These are phyloP conservation scores for Xanthoconium purpureum DNA, from an alignment of 768 basidiomycete species.

Conservation along the genomic window DNA sequence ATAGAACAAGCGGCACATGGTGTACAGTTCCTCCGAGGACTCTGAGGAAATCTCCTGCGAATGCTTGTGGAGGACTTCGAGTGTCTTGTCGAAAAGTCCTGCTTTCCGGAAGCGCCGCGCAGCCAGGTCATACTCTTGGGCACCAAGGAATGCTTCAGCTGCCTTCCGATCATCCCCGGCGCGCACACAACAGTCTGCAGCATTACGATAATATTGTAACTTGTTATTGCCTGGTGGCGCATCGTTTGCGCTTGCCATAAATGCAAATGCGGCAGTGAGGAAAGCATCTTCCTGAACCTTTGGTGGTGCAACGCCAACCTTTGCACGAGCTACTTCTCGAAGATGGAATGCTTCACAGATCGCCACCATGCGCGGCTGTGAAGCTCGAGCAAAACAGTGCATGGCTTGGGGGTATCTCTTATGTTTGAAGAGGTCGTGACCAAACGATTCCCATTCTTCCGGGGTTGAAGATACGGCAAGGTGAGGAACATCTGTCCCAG, in stretches of 20 bases:
- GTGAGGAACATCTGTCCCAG: slow-evolving; percentile 47
- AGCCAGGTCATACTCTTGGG: slow-evolving; percentile 42
- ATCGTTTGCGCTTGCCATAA: slow-evolving; percentile 39
- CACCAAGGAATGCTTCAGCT: slow-evolving; percentile 42
- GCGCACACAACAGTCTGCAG: slow-evolving; percentile 46
- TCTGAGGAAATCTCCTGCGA: slow-evolving; percentile 28
- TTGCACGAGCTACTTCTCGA: slow-evolving; percentile 45
- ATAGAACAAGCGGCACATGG: slow-evolving; percentile 46
- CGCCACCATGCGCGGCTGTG: slow-evolving; percentile 38
- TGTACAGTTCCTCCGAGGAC: slow-evolving; percentile 37
- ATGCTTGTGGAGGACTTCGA: slow-evolving; percentile 41
- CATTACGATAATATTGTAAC: slow-evolving; percentile 38
- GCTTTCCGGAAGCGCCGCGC: slow-evolving; percentile 49
- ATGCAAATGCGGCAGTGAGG: slow-evolving; percentile 46
- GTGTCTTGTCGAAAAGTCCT: slow-evolving; percentile 52
- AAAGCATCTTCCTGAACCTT: slow-evolving; percentile 38
- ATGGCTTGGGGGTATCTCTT: slow-evolving; percentile 49
- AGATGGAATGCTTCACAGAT: slow-evolving; percentile 54
- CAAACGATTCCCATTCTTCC: slow-evolving; percentile 45
- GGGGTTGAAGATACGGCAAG: slow-evolving; percentile 53
- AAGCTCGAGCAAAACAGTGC: slow-evolving; percentile 52
- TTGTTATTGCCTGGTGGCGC: slow-evolving; percentile 27
- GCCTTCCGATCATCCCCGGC: slow-evolving; percentile 42
- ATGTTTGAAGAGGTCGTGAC: slow-evolving; percentile 37
- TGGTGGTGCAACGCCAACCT: slow-evolving; percentile 24